phyloP scores from a whole-genome alignment of 2,329 filamentous ascomycete genomes.

The Hymenoscyphus fraxineus region DNA sequence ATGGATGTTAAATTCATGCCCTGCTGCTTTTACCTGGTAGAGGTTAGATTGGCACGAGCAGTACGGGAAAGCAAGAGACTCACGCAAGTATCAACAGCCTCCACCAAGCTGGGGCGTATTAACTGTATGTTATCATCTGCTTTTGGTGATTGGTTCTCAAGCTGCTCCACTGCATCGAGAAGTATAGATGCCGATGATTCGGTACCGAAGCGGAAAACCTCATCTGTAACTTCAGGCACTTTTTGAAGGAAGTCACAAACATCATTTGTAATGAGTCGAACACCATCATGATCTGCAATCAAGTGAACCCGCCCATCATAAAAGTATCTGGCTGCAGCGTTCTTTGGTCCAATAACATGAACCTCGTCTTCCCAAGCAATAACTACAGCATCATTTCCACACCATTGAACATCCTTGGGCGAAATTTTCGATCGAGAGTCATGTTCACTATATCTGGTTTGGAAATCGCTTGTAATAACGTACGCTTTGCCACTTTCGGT shows the following conservation, averaged over 20 bases:
- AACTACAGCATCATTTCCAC: constrained; percentile 87
- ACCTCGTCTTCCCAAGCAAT: constrained; percentile 98
- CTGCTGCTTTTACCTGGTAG: constrained; percentile 69
- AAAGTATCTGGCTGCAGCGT: constrained; percentile 71
- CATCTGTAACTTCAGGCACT: constrained; percentile 79
- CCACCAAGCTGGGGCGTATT: constrained; percentile 80
- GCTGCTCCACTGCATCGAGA: constrained; percentile 83
- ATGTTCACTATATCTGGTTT: constrained; percentile 87
- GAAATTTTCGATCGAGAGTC: constrained; percentile 80
- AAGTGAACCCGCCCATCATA: constrained; percentile 91
- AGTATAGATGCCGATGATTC: constrained; percentile 89
- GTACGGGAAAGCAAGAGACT: neutral
- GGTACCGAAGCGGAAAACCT: constrained; percentile 85
- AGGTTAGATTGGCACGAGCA: constrained; percentile 18
- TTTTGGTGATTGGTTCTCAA: constrained; percentile 92
- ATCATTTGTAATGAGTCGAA: constrained; percentile 84
- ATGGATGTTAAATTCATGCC: constrained; percentile 81
- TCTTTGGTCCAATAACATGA: constrained; percentile 83
- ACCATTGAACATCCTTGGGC: constrained; percentile 91
- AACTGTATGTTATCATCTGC: constrained; percentile 97
- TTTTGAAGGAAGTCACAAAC: constrained; percentile 97
- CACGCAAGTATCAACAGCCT: constrained; percentile 86
- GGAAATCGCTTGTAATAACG: constrained; percentile 93
- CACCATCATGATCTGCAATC: constrained; percentile 77
- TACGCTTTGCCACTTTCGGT: constrained; percentile 80